phyloP scores from a whole-genome alignment of 345 rosid species.

The Rhodomyrtus tomentosa region DNA sequence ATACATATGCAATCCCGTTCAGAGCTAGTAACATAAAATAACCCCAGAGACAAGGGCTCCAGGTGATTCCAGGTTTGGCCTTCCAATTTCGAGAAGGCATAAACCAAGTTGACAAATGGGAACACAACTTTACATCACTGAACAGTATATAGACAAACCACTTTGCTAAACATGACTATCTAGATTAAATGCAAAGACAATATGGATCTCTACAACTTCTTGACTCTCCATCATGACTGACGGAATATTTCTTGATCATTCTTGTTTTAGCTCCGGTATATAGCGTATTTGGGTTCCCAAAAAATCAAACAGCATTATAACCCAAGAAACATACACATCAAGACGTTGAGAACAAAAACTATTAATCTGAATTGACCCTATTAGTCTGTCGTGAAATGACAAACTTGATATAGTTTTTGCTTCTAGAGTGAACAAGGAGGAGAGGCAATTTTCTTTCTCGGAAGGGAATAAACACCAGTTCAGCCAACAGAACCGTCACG shows the following conservation, averaged over 20 bases:
- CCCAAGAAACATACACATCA: background rate
- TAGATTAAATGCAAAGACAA: background rate
- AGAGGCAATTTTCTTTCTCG: background rate
- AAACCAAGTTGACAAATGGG: background rate
- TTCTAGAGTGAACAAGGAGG: background rate
- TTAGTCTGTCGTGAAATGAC: background rate
- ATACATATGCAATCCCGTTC: background rate
- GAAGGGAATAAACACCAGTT: background rate
- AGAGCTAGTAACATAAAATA: background rate
- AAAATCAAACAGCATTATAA: background rate
- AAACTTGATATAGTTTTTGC: background rate
- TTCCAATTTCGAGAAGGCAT: background rate
- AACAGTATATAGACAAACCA: background rate
- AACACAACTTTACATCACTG: background rate
- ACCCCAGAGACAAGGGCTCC: background rate
- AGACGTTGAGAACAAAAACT: background rate
- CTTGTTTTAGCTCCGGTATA: background rate
- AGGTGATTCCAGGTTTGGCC: background rate
- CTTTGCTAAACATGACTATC: background rate
- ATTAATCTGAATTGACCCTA: background rate
- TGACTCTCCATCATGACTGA: background rate
- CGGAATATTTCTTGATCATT: background rate
- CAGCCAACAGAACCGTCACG: background rate
- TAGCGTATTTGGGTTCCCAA: background rate
- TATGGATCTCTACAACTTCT: background rate